These are phyloP conservation scores for Murraya paniculata DNA, from an alignment of 345 rosid genomes.

Conservation along the genomic window DNA sequence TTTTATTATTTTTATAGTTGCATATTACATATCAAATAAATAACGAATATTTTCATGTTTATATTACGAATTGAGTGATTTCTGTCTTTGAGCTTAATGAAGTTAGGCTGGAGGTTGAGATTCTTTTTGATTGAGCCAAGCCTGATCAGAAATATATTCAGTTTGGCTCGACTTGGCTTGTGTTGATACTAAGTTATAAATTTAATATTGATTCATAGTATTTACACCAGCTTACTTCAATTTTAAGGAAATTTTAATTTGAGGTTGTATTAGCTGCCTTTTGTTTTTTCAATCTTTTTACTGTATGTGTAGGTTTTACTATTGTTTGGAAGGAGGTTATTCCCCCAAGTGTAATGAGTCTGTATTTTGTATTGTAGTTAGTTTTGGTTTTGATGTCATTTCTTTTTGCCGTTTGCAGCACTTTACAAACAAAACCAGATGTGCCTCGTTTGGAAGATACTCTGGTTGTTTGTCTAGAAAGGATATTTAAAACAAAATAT, in stretches of 20 bases:
- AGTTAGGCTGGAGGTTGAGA: neutral
- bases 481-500: slow-evolving; percentile 62
- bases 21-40: neutral
- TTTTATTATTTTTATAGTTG: neutral
- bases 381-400: neutral
- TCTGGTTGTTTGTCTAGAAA: slow-evolving; percentile 67
- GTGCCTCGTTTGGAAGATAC: slow-evolving; percentile 53
- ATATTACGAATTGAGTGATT: neutral
- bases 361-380: neutral
- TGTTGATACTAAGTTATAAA: neutral
- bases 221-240: neutral
- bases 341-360: neutral
- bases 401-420: slow-evolving; percentile 39
- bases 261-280: neutral
- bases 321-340: neutral
- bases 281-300: neutral
- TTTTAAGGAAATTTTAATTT: neutral
- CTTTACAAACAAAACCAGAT: slow-evolving; percentile 54
- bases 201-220: neutral
- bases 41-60: neutral
- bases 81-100: too few species aligned
- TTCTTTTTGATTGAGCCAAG: neutral
- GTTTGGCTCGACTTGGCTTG: neutral
- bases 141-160: neutral
- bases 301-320: neutral